Percentiles rank a stretch among this genome's conserved stretches.
Conservation (phyloP, 441 rosid species). For the Jatropha podagrica region DNA sequence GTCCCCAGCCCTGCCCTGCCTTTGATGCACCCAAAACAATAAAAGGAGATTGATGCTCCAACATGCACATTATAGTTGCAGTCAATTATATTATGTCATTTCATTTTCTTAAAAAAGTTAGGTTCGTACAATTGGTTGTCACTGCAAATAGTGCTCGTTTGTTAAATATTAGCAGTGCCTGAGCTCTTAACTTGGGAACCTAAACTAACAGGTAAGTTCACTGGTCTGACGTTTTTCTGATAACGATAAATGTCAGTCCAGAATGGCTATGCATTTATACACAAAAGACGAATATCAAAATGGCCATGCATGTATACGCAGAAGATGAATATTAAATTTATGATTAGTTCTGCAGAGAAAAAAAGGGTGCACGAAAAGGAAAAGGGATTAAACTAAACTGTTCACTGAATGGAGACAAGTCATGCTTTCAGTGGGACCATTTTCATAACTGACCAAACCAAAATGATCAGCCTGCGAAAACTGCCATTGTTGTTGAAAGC, state of each 20-base stretch:
- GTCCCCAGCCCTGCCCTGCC: background rate
- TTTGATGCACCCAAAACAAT: background rate
- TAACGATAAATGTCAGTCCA: constrained; percentile 19
- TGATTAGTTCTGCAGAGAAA: constrained; percentile 11
- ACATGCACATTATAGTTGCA: background rate
- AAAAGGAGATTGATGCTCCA: background rate
- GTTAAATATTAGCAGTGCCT: background rate
- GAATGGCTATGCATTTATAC: background rate
- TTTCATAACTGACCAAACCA: background rate
- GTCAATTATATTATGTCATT: background rate
- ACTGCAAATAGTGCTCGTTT: background rate
- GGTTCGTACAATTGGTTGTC: background rate
- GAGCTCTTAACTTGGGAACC: background rate
- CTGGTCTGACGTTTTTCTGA: background rate
- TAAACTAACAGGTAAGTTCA: background rate
- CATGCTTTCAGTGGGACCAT: constrained; percentile 14
- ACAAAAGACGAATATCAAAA: background rate
- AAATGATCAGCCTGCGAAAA: background rate
- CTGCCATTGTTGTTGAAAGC: background rate
- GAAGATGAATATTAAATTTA: background rate
- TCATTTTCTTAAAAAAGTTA: background rate
- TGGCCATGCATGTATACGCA: too few species aligned
- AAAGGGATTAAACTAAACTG: constrained; percentile 5
- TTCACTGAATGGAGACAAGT: constrained; percentile 10
- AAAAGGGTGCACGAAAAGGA: background rate